Conservation (phyloP, 1,284 basidiomycete species). For the Moesziomyces parantarcticus region DNA sequence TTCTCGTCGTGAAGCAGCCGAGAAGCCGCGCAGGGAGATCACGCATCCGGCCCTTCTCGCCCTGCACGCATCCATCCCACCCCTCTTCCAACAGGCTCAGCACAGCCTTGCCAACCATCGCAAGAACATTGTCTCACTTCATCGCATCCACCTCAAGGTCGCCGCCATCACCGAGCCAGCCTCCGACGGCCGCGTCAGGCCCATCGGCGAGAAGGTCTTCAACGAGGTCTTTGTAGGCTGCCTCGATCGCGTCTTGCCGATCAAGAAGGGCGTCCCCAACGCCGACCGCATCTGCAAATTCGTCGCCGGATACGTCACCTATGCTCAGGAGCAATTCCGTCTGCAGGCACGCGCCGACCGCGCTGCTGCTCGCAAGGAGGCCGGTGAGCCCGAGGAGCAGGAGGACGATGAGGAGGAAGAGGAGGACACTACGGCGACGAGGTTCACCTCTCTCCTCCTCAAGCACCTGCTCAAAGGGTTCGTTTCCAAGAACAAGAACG, state of each 20-base stretch:
- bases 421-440: conserved; percentile 77
- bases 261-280: conserved; percentile 84
- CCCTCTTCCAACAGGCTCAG: conserved; percentile 82
- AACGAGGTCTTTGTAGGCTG: conserved; percentile 74
- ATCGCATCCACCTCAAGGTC: conserved; percentile 82
- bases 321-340: conserved; percentile 59
- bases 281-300: conserved; percentile 89
- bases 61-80: conserved; percentile 39
- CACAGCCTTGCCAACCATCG: conserved; percentile 83
- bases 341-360: conserved; percentile 39
- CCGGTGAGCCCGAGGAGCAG: conserved; percentile 61
- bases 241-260: conserved; percentile 76
- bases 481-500: conserved; percentile 87
- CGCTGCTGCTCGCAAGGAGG: conserved; percentile 14
- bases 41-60: conserved; percentile 25
- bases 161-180: conserved; percentile 72
- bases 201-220: conserved; percentile 82
- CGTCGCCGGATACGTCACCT: conserved; percentile 82
- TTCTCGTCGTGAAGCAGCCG: conserved; percentile 14
- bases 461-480: conserved; percentile 85
- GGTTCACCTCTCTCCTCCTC: conserved; percentile 78
- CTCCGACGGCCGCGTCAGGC: conserved; percentile 27
- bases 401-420: conserved; percentile 73
- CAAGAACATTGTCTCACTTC: conserved; percentile 88
- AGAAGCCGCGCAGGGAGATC: conserved; percentile 29